phyloP scores from a whole-genome alignment of 2,329 filamentous ascomycete species.

The Berkeleyomyces basicola region DNA sequence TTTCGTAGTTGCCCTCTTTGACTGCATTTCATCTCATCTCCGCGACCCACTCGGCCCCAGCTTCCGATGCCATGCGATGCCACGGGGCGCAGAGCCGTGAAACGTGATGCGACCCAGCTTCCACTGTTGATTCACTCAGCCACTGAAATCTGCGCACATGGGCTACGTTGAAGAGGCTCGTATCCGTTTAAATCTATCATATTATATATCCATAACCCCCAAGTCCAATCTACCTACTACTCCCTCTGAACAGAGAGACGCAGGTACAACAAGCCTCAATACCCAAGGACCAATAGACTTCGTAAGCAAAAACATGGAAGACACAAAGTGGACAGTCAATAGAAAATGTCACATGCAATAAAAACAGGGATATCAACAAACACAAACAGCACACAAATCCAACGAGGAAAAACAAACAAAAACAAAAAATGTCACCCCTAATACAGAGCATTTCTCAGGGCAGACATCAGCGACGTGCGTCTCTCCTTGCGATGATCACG shows the following conservation, averaged over 20 bases:
- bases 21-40: neutral
- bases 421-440: constrained; percentile 20
- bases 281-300: no score
- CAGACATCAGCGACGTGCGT: constrained; percentile 38
- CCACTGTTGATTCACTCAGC: neutral
- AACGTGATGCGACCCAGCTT: neutral
- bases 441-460: constrained; percentile 42
- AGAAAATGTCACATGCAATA: neutral
- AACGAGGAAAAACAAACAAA: constrained; percentile 2
- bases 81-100: neutral
- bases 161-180: neutral
- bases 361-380: constrained; percentile 1
- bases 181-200: neutral
- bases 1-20: neutral
- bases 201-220: neutral
- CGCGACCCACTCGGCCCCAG: neutral
- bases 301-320: neutral
- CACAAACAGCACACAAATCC: neutral
- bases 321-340: constrained; percentile 6
- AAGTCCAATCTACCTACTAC: neutral
- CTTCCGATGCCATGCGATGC: neutral
- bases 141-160: neutral
- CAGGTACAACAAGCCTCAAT: neutral
- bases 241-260: neutral
- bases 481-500: constrained; percentile 20